Conservation (phyloP, 2,329 filamentous ascomycete genomes). For the Calonectria fujianensis region DNA sequence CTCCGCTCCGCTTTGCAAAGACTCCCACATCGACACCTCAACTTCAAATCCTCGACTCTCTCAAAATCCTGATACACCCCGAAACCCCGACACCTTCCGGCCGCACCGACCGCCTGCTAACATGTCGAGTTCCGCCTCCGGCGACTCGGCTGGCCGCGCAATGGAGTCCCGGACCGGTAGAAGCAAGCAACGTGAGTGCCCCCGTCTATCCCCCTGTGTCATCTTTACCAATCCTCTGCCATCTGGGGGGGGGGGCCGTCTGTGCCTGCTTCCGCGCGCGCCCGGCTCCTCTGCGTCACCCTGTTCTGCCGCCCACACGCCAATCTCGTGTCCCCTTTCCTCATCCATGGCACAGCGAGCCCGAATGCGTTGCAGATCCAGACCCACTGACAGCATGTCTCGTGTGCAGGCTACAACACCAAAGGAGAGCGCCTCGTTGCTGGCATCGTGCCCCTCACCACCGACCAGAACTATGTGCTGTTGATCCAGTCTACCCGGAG, state of each 20-base stretch:
- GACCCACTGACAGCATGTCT: conserved; percentile 48
- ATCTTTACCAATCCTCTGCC: conserved; percentile 35
- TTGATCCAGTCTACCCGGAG: conserved; percentile 94
- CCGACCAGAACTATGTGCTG: conserved; percentile 90
- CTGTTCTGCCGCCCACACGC: conserved; percentile 36
- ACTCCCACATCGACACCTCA: conserved; percentile 40
- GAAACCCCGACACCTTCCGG: conserved; percentile 46
- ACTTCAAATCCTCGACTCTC: conserved; percentile 18
- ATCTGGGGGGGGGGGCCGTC: conserved; percentile 25
- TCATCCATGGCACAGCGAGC: conserved; percentile 18
- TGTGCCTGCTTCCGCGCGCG: conserved; percentile 31
- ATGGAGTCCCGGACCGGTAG: conserved; percentile 86
- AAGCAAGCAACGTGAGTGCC: conserved; percentile 85
- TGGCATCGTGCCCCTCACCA: conserved; percentile 91
- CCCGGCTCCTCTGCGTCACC: conserved; percentile 18
- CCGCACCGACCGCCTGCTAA: conserved; percentile 44
- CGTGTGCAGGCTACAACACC: conserved; percentile 85
- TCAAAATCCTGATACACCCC: conserved; percentile 41
- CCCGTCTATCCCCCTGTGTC: conserved; percentile 30
- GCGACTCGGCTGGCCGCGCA: conserved; percentile 66
- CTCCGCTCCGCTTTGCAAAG: conserved; percentile 44
- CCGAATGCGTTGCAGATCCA: conserved; percentile 22
- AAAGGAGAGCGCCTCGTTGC: conserved; percentile 96
- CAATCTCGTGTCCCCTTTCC: conserved; percentile 21
- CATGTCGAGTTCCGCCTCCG: conserved; percentile 62